phyloP scores from a whole-genome alignment of 768 basidiomycete genomes.

The Russula lepida region DNA sequence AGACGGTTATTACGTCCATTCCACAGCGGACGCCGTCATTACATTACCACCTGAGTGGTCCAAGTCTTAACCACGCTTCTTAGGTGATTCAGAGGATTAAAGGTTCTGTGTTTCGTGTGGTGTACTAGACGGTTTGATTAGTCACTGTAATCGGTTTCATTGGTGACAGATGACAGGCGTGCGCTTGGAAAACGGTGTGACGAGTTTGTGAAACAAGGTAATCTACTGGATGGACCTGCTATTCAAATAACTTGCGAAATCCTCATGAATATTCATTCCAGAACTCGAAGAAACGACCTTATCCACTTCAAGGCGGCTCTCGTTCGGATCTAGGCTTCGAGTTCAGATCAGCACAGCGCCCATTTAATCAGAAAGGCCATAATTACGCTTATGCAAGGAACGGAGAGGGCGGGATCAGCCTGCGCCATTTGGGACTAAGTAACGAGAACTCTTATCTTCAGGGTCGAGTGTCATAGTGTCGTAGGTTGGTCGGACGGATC shows the following conservation, averaged over 20 bases:
- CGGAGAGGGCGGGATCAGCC: background rate
- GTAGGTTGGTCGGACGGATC: conserved; percentile 12
- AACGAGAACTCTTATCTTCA: background rate
- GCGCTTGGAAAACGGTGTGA: background rate
- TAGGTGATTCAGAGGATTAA: background rate
- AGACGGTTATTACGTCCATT: conserved; percentile 1
- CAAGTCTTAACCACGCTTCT: too few species aligned
- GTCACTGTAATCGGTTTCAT: background rate
- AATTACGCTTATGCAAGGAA: background rate
- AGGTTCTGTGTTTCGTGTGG: background rate
- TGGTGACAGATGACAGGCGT: background rate
- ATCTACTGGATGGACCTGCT: background rate
- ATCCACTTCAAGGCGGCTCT: background rate
- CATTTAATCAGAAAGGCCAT: background rate
- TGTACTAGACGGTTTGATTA: background rate
- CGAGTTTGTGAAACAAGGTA: background rate
- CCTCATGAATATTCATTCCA: background rate
- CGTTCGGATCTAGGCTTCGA: background rate
- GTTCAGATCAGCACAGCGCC: background rate
- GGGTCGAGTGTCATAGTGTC: background rate
- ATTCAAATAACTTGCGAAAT: background rate
- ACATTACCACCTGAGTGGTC: background rate
- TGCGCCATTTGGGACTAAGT: background rate
- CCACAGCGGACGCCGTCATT: background rate
- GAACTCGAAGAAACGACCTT: background rate